These are phyloP conservation scores for Moesziomyces aphidis DNA, from an alignment of 1,284 basidiomycete genomes.

Conservation along the genomic window DNA sequence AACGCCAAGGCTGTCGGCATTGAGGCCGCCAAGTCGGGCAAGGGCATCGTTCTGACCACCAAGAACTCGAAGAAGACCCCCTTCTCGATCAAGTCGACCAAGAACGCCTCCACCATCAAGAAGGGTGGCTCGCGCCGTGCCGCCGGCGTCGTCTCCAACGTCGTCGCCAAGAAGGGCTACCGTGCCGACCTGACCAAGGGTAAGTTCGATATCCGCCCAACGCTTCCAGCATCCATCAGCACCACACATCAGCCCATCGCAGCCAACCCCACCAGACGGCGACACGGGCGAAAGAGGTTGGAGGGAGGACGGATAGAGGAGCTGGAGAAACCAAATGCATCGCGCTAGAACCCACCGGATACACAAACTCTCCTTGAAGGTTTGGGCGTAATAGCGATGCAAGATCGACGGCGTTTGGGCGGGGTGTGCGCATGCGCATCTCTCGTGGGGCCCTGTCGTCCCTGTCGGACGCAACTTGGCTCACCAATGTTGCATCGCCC, in stretches of 20 bases:
- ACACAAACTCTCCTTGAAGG: constrained; percentile 54
- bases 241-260: neutral
- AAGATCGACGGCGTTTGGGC: constrained; percentile 47
- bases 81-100: constrained; percentile 47
- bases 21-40: constrained; percentile 47
- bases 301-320: neutral
- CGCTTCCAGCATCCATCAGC: neutral
- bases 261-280: neutral
- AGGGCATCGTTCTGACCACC: constrained; percentile 61
- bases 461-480: constrained; percentile 21
- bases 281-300: neutral
- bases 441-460: constrained; percentile 28
- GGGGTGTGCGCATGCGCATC: constrained; percentile 12
- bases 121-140: constrained; percentile 58
- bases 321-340: constrained; percentile 42
- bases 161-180: constrained; percentile 65
- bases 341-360: constrained; percentile 68
- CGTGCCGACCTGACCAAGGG: constrained; percentile 63
- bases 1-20: constrained; percentile 66
- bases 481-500: constrained; percentile 30
- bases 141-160: constrained; percentile 61
- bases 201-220: constrained; percentile 23
- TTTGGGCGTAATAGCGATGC: constrained; percentile 67
- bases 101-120: constrained; percentile 46
- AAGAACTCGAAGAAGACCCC: constrained; percentile 61